Percentiles rank a stretch among this genome's conserved stretches.
These are phyloP conservation scores for Pilasporangium apinafurcum DNA, from an alignment of 352 stramenopile genomes.

Conservation along the genomic window DNA sequence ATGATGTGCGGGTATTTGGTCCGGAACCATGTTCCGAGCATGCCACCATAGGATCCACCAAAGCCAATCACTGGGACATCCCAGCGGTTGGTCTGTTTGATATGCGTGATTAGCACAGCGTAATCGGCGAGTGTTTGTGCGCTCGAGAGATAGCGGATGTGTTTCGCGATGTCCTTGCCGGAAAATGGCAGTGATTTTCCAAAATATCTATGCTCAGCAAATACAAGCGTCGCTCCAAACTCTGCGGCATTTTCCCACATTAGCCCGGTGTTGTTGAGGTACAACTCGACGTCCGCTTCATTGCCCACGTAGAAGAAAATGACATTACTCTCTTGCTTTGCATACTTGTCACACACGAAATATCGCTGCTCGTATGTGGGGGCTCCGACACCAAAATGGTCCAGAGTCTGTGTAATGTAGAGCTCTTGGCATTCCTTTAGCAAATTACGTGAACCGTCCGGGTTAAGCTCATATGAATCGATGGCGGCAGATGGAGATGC, in stretches of 20 bases:
- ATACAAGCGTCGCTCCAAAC: constrained; percentile 91
- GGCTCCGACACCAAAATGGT: constrained; percentile 59
- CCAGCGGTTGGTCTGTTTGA: too few relatives aligned
- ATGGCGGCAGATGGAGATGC: too few relatives aligned
- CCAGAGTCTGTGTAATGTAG: constrained; percentile 72
- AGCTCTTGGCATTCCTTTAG: constrained; percentile 57
- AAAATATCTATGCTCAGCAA: constrained; percentile 97
- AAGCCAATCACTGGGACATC: too few relatives aligned
- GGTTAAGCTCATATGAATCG: constrained; percentile 21
- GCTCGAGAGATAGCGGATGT: too few relatives aligned
- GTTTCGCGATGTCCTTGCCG: too few relatives aligned
- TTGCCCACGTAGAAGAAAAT: constrained; percentile 96
- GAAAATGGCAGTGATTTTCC: constrained; percentile 87
- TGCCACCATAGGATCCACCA: too few relatives aligned
- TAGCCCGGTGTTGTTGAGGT: constrained; percentile 93
- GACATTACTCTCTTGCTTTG: constrained; percentile 41
- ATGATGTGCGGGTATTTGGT: too few relatives aligned
- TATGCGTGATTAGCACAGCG: too few relatives aligned
- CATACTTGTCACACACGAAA: constrained; percentile 83
- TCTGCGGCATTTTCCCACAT: constrained; percentile 94
- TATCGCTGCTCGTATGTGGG: constrained; percentile 82
- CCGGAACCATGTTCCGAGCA: too few relatives aligned
- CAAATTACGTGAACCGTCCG: constrained; percentile 37
- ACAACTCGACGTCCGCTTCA: constrained; percentile 92
- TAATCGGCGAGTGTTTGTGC: too few relatives aligned